Conservation (phyloP, 352 stramenopile genomes). For the Phytophthora pisi region DNA sequence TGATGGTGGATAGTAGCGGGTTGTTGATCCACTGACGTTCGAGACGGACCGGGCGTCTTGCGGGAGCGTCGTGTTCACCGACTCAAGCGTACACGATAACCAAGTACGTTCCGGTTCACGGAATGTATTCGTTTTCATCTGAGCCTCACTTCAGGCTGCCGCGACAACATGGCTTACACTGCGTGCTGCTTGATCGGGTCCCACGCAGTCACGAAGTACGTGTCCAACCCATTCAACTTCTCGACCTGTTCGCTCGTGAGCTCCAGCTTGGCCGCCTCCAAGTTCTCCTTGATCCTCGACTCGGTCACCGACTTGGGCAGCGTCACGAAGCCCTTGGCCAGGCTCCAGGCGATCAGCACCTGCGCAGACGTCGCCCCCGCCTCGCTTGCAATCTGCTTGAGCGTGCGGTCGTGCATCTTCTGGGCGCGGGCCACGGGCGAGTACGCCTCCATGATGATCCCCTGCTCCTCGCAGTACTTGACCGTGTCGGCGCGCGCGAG, state of each 20-base stretch:
- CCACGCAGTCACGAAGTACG: conserved; percentile 60
- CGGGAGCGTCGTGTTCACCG: too few relatives aligned
- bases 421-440: conserved; percentile 54
- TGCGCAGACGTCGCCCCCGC: conserved; percentile 49
- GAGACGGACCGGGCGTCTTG: too few relatives aligned
- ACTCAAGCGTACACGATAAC: too few relatives aligned
- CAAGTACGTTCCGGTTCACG: too few relatives aligned
- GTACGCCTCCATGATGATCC: conserved; percentile 64
- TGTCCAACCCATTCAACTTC: conserved; percentile 48
- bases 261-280: conserved; percentile 40
- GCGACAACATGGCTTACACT: conserved; percentile 20
- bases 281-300: conserved; percentile 64
- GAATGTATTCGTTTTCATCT: too few relatives aligned
- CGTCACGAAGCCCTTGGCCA: conserved; percentile 65
- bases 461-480: conserved; percentile 57
- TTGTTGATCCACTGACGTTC: too few relatives aligned
- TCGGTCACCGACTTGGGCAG: conserved; percentile 69
- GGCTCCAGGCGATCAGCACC: conserved; percentile 55
- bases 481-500: conserved; percentile 64
- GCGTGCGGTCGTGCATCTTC: conserved; percentile 42
- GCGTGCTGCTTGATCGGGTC: conserved; percentile 57
- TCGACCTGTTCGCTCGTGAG: conserved; percentile 49
- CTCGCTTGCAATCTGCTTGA: conserved; percentile 49
- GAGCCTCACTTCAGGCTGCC: too few relatives aligned
- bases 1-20: too few relatives aligned